Percentiles rank a stretch among this genome's conserved stretches.
phyloP scores from a whole-genome alignment of 768 basidiomycete species.

The Termitomyces sp. region DNA sequence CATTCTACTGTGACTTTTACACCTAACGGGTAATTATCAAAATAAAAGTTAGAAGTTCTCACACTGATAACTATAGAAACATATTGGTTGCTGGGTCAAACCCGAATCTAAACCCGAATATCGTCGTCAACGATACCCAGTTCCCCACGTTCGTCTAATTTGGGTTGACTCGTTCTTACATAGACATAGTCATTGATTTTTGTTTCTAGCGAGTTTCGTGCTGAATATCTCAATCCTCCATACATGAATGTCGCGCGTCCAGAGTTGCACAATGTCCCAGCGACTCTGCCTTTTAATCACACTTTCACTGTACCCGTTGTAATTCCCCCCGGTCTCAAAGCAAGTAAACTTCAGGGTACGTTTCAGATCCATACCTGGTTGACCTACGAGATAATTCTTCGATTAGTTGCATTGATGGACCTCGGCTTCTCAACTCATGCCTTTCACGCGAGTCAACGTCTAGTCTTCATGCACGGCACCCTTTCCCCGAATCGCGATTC shows the following conservation, averaged over 20 bases:
- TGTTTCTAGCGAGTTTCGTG: slow-evolving; percentile 16
- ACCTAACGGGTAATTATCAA: slow-evolving; percentile 39
- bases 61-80: slow-evolving; percentile 3
- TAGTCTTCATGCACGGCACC: slow-evolving; percentile 29
- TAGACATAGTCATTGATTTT: slow-evolving; percentile 14
- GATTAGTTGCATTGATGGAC: slow-evolving; percentile 33
- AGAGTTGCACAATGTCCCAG: slow-evolving; percentile 27
- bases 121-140: slow-evolving; percentile 6
- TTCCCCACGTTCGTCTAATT: slow-evolving; percentile 6
- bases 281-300: slow-evolving; percentile 31
- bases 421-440: slow-evolving; percentile 39
- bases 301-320: slow-evolving; percentile 27
- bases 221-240: slow-evolving; percentile 36
- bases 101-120: slow-evolving; percentile 21
- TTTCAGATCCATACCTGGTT: not conserved
- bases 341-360: slow-evolving; percentile 23
- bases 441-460: slow-evolving; percentile 23
- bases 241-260: slow-evolving; percentile 34
- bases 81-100: slow-evolving; percentile 38
- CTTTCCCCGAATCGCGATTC: slow-evolving; percentile 26
- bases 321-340: slow-evolving; percentile 25
- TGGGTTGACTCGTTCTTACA: slow-evolving; percentile 13
- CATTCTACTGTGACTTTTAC: slow-evolving; percentile 57
- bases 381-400: not conserved
- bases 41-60: not conserved